Percentiles rank a stretch among this genome's conserved stretches.
These are phyloP conservation scores for Oryza glumipatula DNA, from an alignment of 176 grass and related monocot genomes.

Conservation along the genomic window DNA sequence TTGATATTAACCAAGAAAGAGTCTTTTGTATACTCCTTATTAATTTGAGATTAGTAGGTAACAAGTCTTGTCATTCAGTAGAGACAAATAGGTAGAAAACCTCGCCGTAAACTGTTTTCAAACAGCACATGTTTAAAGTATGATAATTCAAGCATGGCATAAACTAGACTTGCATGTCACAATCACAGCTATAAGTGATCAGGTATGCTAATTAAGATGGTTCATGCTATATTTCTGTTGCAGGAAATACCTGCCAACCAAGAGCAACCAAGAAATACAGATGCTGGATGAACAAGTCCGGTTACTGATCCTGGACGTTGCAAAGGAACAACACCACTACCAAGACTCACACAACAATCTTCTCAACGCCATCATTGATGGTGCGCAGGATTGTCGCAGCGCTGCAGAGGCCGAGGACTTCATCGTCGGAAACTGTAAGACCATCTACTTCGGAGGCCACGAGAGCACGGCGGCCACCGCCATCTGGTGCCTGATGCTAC, in stretches of 20 bases:
- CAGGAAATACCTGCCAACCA: slow-evolving; percentile 60
- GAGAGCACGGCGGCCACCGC: slow-evolving; percentile 56
- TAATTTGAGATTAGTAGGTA: background rate
- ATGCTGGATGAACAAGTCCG: slow-evolving; percentile 51
- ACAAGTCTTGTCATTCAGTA: background rate
- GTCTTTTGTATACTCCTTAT: background rate
- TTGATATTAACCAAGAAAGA: background rate
- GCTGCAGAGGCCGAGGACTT: slow-evolving; percentile 3
- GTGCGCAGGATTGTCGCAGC: slow-evolving; percentile 26
- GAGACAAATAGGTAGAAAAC: background rate
- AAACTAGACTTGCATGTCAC: background rate
- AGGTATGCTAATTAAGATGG: background rate
- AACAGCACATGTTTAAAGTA: slow-evolving; percentile 3
- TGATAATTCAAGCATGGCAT: background rate
- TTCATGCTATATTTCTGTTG: background rate
- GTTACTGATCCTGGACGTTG: slow-evolving; percentile 50
- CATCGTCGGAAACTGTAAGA: slow-evolving; percentile 71
- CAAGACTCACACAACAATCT: slow-evolving; percentile 7
- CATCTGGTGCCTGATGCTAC: slow-evolving; percentile 80
- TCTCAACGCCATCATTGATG: slow-evolving; percentile 57
- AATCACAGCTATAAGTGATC: background rate
- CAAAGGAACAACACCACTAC: slow-evolving; percentile 39
- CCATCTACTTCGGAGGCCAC: slow-evolving; percentile 67
- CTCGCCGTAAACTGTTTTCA: background rate
- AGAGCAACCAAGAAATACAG: slow-evolving; percentile 58